These are phyloP conservation scores for Fusarium chaquense DNA, from an alignment of 2,329 filamentous ascomycete genomes.

Conservation along the genomic window DNA sequence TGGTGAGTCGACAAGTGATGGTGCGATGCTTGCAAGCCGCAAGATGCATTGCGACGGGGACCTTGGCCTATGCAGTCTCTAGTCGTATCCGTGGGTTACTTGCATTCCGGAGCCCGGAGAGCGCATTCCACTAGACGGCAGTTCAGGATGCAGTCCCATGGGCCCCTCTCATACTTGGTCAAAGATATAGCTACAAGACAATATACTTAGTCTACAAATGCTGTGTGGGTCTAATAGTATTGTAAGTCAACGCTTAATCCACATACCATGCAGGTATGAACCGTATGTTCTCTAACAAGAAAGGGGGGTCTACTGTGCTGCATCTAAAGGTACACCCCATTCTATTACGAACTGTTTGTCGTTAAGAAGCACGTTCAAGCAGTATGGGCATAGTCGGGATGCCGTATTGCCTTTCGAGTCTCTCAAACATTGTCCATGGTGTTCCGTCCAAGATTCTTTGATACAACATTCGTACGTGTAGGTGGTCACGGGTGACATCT, in stretches of 20 bases:
- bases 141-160: slow-evolving; percentile 6
- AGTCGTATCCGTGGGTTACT: slow-evolving; percentile 11
- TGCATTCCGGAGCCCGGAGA: slow-evolving; percentile 1
- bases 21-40: slow-evolving; percentile 1
- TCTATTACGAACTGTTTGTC: neutral
- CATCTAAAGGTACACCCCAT: neutral
- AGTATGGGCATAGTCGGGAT: neutral
- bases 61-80: neutral
- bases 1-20: neutral
- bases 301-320: neutral
- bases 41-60: slow-evolving; percentile 3
- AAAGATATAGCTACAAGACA: neutral
- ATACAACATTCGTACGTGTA: no score
- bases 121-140: slow-evolving; percentile 5
- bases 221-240: neutral
- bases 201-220: neutral
- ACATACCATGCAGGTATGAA: neutral
- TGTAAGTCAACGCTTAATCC: neutral
- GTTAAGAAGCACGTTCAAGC: neutral
- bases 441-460: neutral
- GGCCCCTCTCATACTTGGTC: neutral
- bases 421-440: neutral
- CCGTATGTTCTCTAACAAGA: neutral
- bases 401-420: neutral
- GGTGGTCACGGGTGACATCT: neutral